Percentiles rank a stretch among this genome's conserved stretches.
Conservation (phyloP, 768 basidiomycete genomes). For the Clavaria fumosa region DNA sequence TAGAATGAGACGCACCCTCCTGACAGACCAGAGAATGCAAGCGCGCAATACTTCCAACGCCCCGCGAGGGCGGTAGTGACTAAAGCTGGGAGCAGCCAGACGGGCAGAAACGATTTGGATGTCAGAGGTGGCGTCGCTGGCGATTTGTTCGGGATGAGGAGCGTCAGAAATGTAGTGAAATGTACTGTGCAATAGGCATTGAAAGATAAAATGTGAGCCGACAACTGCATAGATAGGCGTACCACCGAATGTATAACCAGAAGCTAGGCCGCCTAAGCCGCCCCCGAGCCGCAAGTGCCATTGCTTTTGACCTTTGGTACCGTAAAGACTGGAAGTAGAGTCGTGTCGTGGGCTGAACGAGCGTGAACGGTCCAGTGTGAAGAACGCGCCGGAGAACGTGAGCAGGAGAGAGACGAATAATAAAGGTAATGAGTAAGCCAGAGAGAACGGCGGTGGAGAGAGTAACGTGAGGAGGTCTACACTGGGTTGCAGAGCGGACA, state of each 20-base stretch:
- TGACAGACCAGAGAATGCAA: slow-evolving; percentile 31
- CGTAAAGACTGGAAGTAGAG: slow-evolving; percentile 15
- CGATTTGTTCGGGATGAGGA: slow-evolving; percentile 39
- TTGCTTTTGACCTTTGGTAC: slow-evolving; percentile 11
- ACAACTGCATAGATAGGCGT: slow-evolving; percentile 3
- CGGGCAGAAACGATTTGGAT: slow-evolving; percentile 36
- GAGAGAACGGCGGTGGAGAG: slow-evolving; percentile 30
- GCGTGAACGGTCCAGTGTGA: slow-evolving; percentile 54
- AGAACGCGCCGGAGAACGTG: slow-evolving; percentile 55
- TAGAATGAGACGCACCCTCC: slow-evolving; percentile 33
- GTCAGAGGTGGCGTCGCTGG: slow-evolving; percentile 26
- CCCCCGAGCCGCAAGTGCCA: slow-evolving; percentile 34
- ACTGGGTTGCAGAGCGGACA: too few species aligned
- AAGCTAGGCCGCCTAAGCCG: slow-evolving; percentile 44
- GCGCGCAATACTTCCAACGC: slow-evolving; percentile 37
- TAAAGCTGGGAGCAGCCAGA: slow-evolving; percentile 42
- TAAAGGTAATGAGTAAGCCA: slow-evolving; percentile 48
- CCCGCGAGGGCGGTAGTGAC: slow-evolving; percentile 34
- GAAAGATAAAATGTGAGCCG: slow-evolving; percentile 2
- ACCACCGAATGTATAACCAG: slow-evolving; percentile 49
- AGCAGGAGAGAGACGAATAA: slow-evolving; percentile 39
- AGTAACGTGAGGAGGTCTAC: too few species aligned
- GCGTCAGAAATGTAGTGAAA: slow-evolving; percentile 40
- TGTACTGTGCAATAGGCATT: slow-evolving; percentile 26
- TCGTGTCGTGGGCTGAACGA: slow-evolving; percentile 35